These are phyloP conservation scores for Nadsonia starkeyi-henricii DNA, from an alignment of 1,139 yeast genomes.

Conservation along the genomic window DNA sequence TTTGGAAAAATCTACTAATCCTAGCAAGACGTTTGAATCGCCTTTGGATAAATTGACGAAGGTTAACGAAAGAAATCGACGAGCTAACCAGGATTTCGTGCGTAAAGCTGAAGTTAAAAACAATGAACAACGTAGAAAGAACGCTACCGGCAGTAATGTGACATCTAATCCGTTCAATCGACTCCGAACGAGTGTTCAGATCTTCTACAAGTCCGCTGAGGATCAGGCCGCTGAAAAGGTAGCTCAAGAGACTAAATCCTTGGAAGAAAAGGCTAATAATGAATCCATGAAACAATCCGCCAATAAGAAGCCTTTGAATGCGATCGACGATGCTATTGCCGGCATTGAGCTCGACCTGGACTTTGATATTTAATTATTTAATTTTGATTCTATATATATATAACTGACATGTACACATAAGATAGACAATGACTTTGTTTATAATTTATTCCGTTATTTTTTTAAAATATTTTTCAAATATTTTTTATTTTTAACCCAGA, in stretches of 20 bases:
- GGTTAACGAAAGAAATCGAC: constrained; percentile 72
- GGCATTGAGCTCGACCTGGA: background rate
- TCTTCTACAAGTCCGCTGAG: constrained; percentile 43
- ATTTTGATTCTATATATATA: too few relatives aligned
- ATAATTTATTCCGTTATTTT: too few relatives aligned
- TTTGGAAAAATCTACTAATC: constrained; percentile 20
- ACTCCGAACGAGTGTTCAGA: constrained; percentile 71
- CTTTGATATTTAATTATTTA: background rate
- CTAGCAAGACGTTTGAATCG: constrained; percentile 11
- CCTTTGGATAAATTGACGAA: constrained; percentile 34
- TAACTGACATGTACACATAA: too few relatives aligned
- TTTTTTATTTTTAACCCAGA: too few relatives aligned
- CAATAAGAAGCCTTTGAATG: background rate
- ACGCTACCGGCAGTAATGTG: constrained; percentile 29
- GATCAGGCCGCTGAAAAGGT: constrained; percentile 11
- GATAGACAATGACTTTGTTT: too few relatives aligned
- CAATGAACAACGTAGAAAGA: constrained; percentile 41
- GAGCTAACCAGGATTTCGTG: constrained; percentile 59
- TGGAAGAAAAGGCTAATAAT: constrained; percentile 19
- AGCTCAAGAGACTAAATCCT: constrained; percentile 12
- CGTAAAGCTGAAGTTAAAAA: constrained; percentile 67
- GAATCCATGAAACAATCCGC: background rate
- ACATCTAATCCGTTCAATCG: constrained; percentile 80
- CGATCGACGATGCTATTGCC: background rate
- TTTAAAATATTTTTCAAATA: too few relatives aligned